Evolutionary conservation across 768 basidiomycete genomes (phyloP).

Genomic region (Kwoniella newhampshirensis): DNA sequence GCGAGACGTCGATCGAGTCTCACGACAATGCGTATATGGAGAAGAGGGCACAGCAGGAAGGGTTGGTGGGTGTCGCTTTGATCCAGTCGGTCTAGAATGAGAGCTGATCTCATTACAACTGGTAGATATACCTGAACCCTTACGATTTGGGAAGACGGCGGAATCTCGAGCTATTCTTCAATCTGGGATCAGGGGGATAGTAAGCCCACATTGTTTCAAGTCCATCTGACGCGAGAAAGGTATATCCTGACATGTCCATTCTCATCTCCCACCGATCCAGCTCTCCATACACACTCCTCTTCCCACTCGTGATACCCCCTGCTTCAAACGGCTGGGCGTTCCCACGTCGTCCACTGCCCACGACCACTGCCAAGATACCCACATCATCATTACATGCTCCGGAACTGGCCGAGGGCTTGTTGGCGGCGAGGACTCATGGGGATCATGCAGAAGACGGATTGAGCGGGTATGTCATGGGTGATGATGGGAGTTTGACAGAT

Average conservation of each 20-base stretch:
- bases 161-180: slow-evolving; percentile 85
- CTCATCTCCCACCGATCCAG: slow-evolving; percentile 55
- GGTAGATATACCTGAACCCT: slow-evolving; percentile 77
- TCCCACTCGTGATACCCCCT: slow-evolving; percentile 77
- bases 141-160: slow-evolving; percentile 79
- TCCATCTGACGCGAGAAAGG: no score
- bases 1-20: slow-evolving; percentile 85
- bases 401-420: slow-evolving; percentile 35
- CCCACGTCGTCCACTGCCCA: slow-evolving; percentile 33
- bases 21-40: slow-evolving; percentile 82
- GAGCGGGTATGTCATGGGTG: slow-evolving; percentile 40
- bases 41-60: slow-evolving; percentile 65
- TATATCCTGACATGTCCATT: neutral
- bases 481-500: slow-evolving; percentile 75
- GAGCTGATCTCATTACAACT: neutral
- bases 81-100: neutral
- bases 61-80: slow-evolving; percentile 61
- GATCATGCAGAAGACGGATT: slow-evolving; percentile 25
- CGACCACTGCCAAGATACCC: slow-evolving; percentile 13
- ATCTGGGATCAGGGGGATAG: slow-evolving; percentile 77
- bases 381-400: slow-evolving; percentile 31
- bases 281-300: slow-evolving; percentile 71
- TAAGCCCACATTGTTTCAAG: slow-evolving; percentile 61
- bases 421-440: slow-evolving; percentile 57
- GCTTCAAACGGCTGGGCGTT: slow-evolving; percentile 71